Evolutionary conservation across 2,329 filamentous ascomycete genomes (phyloP), one percentile per base, ranked within the genome.

Genomic region (Alternaria gansuensis): DNA sequence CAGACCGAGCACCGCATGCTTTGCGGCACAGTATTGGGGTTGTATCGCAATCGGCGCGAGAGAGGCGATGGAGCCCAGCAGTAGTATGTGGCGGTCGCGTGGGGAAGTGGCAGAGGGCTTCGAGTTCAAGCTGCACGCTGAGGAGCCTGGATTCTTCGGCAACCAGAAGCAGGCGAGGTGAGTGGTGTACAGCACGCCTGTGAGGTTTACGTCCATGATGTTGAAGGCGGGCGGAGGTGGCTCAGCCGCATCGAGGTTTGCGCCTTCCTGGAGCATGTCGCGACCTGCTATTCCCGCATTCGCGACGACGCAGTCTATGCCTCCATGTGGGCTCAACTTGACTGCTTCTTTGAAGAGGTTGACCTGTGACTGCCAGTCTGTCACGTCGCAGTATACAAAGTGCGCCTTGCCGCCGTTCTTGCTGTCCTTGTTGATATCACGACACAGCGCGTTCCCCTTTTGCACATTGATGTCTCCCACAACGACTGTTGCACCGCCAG

Each of bases 1-100:
- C 33, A 90, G 77, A 0, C 88, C 89, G 10, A 88, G 80, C 0
- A 91, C 83, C 21, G 82, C 88, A 75, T 91, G 88, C 72, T 91
- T 91, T 43, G 85, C 82, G 31, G 84, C 80, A 24, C 81, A 81
- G 73, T 91, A 91, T 56, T 87, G 82, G 6, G 78, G 73, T 49
- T 80, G 77, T 1, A 74, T 70, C 1, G 78, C 69, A 23, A 83
- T 74, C 3, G 79, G 79, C 0, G 63, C 63, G 5, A 83, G 66
- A 10, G 84, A 85, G 0, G 88, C 87, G 33, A 90, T 78, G 9
- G 86, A 89, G 37, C 87, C 86, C 44, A 90, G 76, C 23, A 91
- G 78, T 14, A 91, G 78, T 39, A 91, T 70, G 73, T 88, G 86
- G 33, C 86, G 79, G 71, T 90, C 87, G 29, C 81, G 73, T 17